Evolutionary conservation across 116 monocot species (phyloP), one percentile per base, ranked within the genome.

Genomic region (Papilionanthe hybrid): DNA sequence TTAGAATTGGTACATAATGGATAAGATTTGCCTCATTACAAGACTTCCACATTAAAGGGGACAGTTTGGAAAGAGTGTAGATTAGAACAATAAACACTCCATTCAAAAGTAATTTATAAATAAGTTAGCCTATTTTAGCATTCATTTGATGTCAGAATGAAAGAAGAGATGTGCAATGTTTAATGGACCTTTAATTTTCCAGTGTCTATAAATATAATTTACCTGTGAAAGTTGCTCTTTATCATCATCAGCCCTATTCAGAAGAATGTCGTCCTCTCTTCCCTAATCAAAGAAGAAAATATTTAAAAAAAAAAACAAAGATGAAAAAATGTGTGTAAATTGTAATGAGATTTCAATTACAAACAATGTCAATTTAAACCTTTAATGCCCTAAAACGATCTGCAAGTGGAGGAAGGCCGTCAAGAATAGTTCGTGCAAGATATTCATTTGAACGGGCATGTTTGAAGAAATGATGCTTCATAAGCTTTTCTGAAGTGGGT

Each of bases 211-310:
- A 44, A 66, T 43, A 81, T 50, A 23, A 37, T 78, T 78, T 42
- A 91, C 99, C 93, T 99, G 95, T 77, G 99, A 99, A 20, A 95
- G 72, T 56, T 95, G 87, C 41, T 99, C 93, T 81, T 87, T 90
- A 72, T 93, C 89, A 42, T 84, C 92, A 60, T 86, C 58, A 79
- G 23, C 82, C 78, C 89, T 90, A 81, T 92, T 95, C 65, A 92
- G 87, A 17, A 92, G 88, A 75, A 92, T 77, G 60, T 86, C 78
- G 17, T 89, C 86, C 72, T 98, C 95, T 83, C 91, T 93, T 15
- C 47, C 93, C 98, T 98, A 73, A 27, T 81, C 79, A 77, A 37
- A 37, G 37, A 37, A 37, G 3, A 37, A 37, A 4, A 37, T 37
- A 37, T 37, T 32, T 68, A 68, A 37, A 37, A 37, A 37, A 37